phyloP scores from a whole-genome alignment of 345 rosid genomes.

The Cardiospermum halicacabum region DNA sequence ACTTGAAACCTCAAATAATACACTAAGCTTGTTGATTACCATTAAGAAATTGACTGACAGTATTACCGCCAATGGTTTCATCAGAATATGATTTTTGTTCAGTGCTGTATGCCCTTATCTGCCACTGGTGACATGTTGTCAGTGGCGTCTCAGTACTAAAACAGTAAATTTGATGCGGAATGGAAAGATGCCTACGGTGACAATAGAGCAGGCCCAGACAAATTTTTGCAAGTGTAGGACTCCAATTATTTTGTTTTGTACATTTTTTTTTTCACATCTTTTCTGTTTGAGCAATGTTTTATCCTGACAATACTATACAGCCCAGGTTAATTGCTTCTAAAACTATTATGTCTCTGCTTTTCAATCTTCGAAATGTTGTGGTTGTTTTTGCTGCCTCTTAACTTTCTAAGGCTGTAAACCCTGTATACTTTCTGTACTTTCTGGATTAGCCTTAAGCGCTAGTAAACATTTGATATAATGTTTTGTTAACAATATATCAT shows the following conservation, averaged over 20 bases:
- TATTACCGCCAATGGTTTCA: too few species aligned
- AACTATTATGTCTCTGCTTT: background rate
- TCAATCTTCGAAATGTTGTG: slow-evolving; percentile 1
- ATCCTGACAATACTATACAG: background rate
- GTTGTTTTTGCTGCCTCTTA: slow-evolving; percentile 6
- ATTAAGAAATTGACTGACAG: too few species aligned
- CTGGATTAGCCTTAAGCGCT: too few species aligned
- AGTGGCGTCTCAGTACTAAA: slow-evolving; percentile 92
- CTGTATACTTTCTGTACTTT: background rate
- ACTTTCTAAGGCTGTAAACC: background rate
- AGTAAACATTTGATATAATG: too few species aligned
- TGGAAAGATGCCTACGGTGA: slow-evolving; percentile 96
- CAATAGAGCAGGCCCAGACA: slow-evolving; percentile 94
- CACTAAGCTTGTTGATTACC: too few species aligned
- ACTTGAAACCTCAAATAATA: too few species aligned
- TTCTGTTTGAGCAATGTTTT: background rate
- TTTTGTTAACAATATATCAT: too few species aligned
- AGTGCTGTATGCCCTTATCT: slow-evolving; percentile 95
- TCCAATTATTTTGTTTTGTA: background rate
- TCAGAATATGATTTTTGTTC: slow-evolving; percentile 24
- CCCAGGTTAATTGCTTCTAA: background rate
- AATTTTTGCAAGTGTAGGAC: slow-evolving; percentile 75
- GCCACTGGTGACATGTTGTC: slow-evolving; percentile 94
- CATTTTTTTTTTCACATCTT: background rate
- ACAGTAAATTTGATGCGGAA: slow-evolving; percentile 91